Conservation (phyloP, 495 filamentous ascomycete species). For the Xylaria cubensis region DNA sequence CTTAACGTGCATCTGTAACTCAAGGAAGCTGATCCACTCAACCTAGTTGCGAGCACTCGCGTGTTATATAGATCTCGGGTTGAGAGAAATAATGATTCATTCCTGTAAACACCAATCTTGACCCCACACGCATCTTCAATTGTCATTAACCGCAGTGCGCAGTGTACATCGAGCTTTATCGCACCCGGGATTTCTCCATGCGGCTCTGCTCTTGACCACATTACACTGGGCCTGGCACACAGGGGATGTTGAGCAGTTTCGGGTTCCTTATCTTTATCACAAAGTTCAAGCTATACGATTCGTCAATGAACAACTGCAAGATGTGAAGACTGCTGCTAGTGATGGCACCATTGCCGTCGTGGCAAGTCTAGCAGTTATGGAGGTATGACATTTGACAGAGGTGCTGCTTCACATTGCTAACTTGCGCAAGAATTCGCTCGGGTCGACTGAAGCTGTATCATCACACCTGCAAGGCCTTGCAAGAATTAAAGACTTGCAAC, state of each 20-base stretch:
- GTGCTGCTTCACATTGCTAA: constrained; percentile 21
- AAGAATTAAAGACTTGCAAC: constrained; percentile 40
- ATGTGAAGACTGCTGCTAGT: constrained; percentile 37
- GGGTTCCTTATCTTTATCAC: constrained; percentile 44
- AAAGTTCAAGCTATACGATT: constrained; percentile 44
- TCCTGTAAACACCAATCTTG: constrained; percentile 36
- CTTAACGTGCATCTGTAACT: not conserved
- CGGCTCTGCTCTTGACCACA: constrained; percentile 41
- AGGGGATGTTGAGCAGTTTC: constrained; percentile 42
- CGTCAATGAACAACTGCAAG: constrained; percentile 46
- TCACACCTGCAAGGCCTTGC: constrained; percentile 40
- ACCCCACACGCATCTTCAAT: constrained; percentile 4
- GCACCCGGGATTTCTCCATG: constrained; percentile 45
- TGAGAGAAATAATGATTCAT: constrained; percentile 37
- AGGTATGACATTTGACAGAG: constrained; percentile 37
- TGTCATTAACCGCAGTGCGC: constrained; percentile 23
- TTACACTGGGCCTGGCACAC: constrained; percentile 45
- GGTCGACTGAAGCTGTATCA: constrained; percentile 38
- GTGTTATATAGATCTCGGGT: constrained; percentile 39
- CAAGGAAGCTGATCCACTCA: constrained; percentile 26
- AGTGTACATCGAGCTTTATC: constrained; percentile 44
- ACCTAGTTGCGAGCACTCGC: constrained; percentile 37
- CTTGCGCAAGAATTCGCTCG: constrained; percentile 37
- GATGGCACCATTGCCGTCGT: constrained; percentile 48
- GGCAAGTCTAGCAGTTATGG: constrained; percentile 46